Percentiles rank a stretch among this genome's conserved stretches.
Evolutionary conservation across 1,284 basidiomycete genomes (phyloP).

Genomic region (Salmacisia buchloeana): DNA sequence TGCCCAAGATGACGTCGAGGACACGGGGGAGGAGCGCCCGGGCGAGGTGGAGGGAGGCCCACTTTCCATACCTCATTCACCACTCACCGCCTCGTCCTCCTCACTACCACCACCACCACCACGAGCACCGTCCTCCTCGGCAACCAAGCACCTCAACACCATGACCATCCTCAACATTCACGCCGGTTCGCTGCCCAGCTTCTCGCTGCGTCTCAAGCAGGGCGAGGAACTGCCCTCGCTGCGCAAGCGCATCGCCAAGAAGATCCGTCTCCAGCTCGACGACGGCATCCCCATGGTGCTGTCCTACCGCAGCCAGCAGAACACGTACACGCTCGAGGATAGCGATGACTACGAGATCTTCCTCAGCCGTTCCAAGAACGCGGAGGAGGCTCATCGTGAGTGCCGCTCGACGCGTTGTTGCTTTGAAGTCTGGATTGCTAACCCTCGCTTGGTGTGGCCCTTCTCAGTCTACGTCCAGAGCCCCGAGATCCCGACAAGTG

Average conservation of each 20-base stretch:
- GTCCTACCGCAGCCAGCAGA: slow-evolving; percentile 39
- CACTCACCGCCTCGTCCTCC: background rate
- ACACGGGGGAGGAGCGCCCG: too few relatives aligned
- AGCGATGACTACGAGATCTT: slow-evolving; percentile 49
- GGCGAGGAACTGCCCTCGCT: slow-evolving; percentile 30
- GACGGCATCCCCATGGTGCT: slow-evolving; percentile 43
- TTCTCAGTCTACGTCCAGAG: slow-evolving; percentile 40
- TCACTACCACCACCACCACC: slow-evolving; percentile 5
- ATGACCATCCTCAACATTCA: slow-evolving; percentile 47
- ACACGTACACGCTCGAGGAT: slow-evolving; percentile 45
- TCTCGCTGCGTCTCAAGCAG: slow-evolving; percentile 42
- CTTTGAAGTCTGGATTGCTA: too few relatives aligned
- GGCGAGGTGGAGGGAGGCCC: too few relatives aligned
- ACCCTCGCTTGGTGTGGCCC: background rate
- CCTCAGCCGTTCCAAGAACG: slow-evolving; percentile 38
- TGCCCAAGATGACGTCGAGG: too few relatives aligned
- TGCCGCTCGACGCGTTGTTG: slow-evolving; percentile 8
- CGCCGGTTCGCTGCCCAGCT: slow-evolving; percentile 43
- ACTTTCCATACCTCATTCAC: too few relatives aligned
- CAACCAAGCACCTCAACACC: slow-evolving; percentile 19
- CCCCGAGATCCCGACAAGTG: slow-evolving; percentile 37
- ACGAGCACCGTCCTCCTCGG: slow-evolving; percentile 6
- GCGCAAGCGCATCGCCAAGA: slow-evolving; percentile 35
- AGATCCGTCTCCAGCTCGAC: slow-evolving; percentile 38
- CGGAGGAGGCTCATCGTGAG: slow-evolving; percentile 43